Base-by-base conservation (phyloP, 345 rosid genomes). In the Moricandia arvensis region DNA sequence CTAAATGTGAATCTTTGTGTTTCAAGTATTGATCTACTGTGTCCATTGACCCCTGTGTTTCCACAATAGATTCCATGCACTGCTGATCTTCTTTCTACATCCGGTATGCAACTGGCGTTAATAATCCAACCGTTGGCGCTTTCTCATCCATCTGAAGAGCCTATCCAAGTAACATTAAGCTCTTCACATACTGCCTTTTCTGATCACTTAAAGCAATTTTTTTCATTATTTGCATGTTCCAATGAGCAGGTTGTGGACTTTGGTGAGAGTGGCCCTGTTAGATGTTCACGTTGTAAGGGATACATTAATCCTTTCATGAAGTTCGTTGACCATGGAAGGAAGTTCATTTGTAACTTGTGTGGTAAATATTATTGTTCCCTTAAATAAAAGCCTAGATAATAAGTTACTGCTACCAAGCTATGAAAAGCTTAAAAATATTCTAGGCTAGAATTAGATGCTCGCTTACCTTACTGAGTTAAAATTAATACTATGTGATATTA, bases 91-190 rank as follows among this genome's bases (percentile, higher is more conserved):
- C 75, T 94, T 82, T 80, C 91, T 59, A 89, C 98, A 45, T 94
- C 98, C 30, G 96, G 87, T 69, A 90, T 94, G 98, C 97, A 88
- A 83, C 79, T 94, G 80, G 90, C 97, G 51, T 83, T 94, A 79
- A 71, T 91, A 68, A 89, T 91, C 47, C 98, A 91, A 75, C 98
- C 98, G 49, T 73, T 94, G 81, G 97, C 97, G 51, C 95, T 94
- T 81, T 88, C 93, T 76, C 93, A 90, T 85, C 93, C 93, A 74
- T 86, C 95, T n/a, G 98, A 94, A 82, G 98, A 94, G 79, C 93
- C 96, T 49, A 84, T 91, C 76, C 99, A 90, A 84, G 99, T 89
- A 85, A 79, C 7, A 29, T 53, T 18, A 27, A 72, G 18, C 29
- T 38, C 43, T 62, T 66, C 33, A 27, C 58, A 21, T 35, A 54